Evolutionary conservation across 2,329 filamentous ascomycete species (phyloP), one percentile per base, ranked within the genome.

Genomic region (Fusarium dimerum): DNA sequence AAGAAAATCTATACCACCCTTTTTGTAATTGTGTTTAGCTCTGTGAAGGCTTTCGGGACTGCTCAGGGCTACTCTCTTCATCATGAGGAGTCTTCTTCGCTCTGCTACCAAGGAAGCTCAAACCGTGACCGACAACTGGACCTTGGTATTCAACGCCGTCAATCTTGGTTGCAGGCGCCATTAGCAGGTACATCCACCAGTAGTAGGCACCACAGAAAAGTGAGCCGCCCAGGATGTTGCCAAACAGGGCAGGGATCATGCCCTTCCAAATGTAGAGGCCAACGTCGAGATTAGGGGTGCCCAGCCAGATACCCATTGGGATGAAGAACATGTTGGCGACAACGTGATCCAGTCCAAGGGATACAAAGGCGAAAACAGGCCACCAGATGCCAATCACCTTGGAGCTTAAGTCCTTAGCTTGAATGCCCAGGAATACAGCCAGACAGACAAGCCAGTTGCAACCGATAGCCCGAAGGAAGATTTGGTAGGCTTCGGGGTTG

Each of bases 401-500:
- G 10, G 76, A 79, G 16, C 72, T 70, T 12, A 82, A 66, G 48
- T 83, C 80, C 3, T 77, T 73, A 6, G 76, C 77, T 50, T 78
- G 76, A 4, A 77, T 68, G 2, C 71, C 73, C 9, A 79, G 67
- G 52, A 73, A 83, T 42, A 77, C 75, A 1, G 78, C 79, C 26
- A 83, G 67, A 51, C 79, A 82, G 3, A 84, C 80, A 0, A 85
- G 74, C 80, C 80, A 84, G 66, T 83, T 83, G 59, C 76, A 78
- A 5, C 80, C 78, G 42, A 84, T 81, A 1, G 68, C 81, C 40
- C 78, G 73, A 1, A 83, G 66, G 60, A 84, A 81, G 46, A 84
- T 78, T 50, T 77, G 73, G 45, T 80, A 76, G 69, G 78, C 80
- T 3, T 71, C 58, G 0, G 80, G 79, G 0, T 66, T 71, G 10